Evolutionary conservation across 1,139 yeast genomes (phyloP).

Genomic region (Meyerozyma athensensis): DNA sequence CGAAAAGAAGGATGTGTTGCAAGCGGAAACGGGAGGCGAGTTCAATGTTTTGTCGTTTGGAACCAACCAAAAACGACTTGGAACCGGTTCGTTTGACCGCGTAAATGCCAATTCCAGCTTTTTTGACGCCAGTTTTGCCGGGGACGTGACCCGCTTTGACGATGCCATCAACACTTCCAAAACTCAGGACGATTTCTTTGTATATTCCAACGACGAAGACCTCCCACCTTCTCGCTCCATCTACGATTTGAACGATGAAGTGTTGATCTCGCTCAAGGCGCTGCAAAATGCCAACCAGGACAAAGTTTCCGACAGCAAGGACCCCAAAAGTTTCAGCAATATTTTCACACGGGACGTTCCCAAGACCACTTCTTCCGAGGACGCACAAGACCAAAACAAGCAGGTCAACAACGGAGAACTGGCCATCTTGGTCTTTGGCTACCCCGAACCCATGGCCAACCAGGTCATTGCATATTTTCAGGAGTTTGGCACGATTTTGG

Average conservation of each 20-base stretch:
- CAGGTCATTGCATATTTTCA: slow-evolving; percentile 70
- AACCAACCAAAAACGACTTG: slow-evolving; percentile 22
- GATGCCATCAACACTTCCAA: slow-evolving; percentile 28
- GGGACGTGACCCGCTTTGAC: slow-evolving; percentile 26
- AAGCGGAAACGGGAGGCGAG: slow-evolving; percentile 18
- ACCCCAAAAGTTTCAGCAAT: slow-evolving; percentile 43
- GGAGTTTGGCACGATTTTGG: slow-evolving; percentile 76
- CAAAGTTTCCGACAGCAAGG: slow-evolving; percentile 29
- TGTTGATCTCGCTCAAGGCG: slow-evolving; percentile 25
- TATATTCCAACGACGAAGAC: slow-evolving; percentile 31
- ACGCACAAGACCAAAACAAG: slow-evolving; percentile 9
- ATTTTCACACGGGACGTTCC: slow-evolving; percentile 32
- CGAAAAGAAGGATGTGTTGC: slow-evolving; percentile 10
- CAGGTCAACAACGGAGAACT: slow-evolving; percentile 38
- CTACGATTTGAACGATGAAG: slow-evolving; percentile 50
- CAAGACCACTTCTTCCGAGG: slow-evolving; percentile 8
- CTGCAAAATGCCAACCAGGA: slow-evolving; percentile 5
- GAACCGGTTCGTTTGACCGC: slow-evolving; percentile 15
- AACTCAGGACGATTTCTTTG: slow-evolving; percentile 25
- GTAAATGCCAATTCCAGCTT: slow-evolving; percentile 13
- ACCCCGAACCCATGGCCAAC: slow-evolving; percentile 69
- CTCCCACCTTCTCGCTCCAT: slow-evolving; percentile 60
- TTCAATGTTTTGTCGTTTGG: slow-evolving; percentile 42
- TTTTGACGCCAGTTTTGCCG: slow-evolving; percentile 19
- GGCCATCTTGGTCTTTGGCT: slow-evolving; percentile 84